Evolutionary conservation across 176 grass and related monocot species (phyloP).

Genomic region (Echinochloa phyllopogon): DNA sequence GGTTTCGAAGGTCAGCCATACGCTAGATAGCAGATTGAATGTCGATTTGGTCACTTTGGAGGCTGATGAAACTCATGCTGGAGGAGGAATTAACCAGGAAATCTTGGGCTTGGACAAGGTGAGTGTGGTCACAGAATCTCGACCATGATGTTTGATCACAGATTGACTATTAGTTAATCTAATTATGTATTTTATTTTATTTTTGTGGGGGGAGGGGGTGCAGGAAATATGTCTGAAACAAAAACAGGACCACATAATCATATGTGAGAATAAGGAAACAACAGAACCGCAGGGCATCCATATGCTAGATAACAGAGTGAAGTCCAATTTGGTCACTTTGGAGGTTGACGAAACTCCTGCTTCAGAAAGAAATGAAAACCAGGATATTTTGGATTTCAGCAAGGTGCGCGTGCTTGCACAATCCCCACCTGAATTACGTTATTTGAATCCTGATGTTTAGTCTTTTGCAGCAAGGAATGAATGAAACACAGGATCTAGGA

Average conservation of each 20-base stretch:
- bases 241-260: slow-evolving; percentile 18
- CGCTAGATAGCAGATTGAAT: background rate
- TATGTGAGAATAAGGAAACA: slow-evolving; percentile 14
- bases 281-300: background rate
- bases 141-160: background rate
- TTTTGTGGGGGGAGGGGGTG: background rate
- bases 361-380: slow-evolving; percentile 26
- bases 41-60: slow-evolving; percentile 23
- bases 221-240: background rate
- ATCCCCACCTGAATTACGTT: slow-evolving; percentile 14
- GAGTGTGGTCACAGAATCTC: slow-evolving; percentile 30
- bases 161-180: background rate
- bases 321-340: slow-evolving; percentile 14
- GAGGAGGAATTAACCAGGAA: slow-evolving; percentile 33
- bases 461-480: slow-evolving; percentile 43
- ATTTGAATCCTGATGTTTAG: slow-evolving; percentile 25
- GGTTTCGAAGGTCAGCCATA: slow-evolving; percentile 20
- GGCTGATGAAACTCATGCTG: slow-evolving; percentile 35
- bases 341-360: slow-evolving; percentile 29
- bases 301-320: background rate
- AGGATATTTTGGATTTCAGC: slow-evolving; percentile 36
- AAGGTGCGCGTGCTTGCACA: slow-evolving; percentile 35
- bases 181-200: background rate
- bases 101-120: slow-evolving; percentile 40
- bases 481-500: slow-evolving; percentile 32